Percentiles rank a stretch among this genome's conserved stretches.
phyloP scores from a whole-genome alignment of 768 basidiomycete genomes.

The Tricholoma terreum region DNA sequence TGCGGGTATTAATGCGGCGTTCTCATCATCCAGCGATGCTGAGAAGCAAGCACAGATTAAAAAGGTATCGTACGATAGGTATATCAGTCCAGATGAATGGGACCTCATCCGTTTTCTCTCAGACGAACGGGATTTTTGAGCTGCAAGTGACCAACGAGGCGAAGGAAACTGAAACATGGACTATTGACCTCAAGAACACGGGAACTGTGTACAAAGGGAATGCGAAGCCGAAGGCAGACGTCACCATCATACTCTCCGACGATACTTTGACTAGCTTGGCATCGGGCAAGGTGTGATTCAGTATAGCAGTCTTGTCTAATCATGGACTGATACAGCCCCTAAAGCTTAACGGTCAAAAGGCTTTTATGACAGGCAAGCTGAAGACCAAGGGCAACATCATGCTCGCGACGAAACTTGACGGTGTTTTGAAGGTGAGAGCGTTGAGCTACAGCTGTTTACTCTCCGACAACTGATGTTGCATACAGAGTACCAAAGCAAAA shows the following conservation, averaged over 20 bases:
- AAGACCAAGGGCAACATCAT: conserved; percentile 93
- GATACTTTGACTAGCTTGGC: conserved; percentile 73
- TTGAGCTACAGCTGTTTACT: background rate
- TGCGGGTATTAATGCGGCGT: conserved; percentile 46
- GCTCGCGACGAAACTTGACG: conserved; percentile 89
- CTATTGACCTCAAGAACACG: conserved; percentile 88
- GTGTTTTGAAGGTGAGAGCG: conserved; percentile 67
- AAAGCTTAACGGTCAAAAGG: conserved; percentile 87
- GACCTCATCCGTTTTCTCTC: background rate
- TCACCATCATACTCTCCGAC: conserved; percentile 76
- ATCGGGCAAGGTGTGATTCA: conserved; percentile 56
- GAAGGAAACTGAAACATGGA: conserved; percentile 77
- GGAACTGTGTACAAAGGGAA: conserved; percentile 74
- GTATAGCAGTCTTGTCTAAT: background rate
- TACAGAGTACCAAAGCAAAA: conserved; percentile 44
- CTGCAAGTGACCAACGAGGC: conserved; percentile 72
- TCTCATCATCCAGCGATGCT: conserved; percentile 50
- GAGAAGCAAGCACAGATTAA: conserved; percentile 71
- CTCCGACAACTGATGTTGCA: background rate
- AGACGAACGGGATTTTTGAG: conserved; percentile 90
- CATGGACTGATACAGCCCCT: background rate
- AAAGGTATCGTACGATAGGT: conserved; percentile 46
- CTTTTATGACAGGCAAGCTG: conserved; percentile 93
- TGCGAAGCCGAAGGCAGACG: conserved; percentile 74
- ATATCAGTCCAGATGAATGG: background rate